Evolutionary conservation across 2,329 filamentous ascomycete genomes (phyloP).

Genomic region (Fusarium liriodendri): DNA sequence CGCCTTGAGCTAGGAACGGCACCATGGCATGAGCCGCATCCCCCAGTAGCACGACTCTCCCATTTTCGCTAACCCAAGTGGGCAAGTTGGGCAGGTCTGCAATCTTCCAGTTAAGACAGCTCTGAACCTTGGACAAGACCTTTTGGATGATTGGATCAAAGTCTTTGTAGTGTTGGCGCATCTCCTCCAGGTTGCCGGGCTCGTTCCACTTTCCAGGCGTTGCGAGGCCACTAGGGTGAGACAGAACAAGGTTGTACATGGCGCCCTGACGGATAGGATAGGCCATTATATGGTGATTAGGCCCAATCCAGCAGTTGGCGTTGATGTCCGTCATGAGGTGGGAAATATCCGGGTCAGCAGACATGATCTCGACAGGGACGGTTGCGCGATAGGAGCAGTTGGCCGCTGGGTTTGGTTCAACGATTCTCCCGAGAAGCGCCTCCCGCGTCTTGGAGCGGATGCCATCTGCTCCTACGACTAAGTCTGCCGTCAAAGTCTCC

Average conservation of each 20-base stretch:
- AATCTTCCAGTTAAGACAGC: neutral
- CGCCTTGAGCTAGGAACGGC: neutral
- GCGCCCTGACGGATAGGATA: neutral
- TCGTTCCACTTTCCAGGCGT: neutral
- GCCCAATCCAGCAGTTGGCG: neutral
- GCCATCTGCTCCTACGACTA: neutral
- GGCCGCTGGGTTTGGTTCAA: neutral
- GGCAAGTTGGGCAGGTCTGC: neutral
- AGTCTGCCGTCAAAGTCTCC: neutral
- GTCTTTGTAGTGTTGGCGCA: neutral
- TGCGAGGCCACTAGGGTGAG: neutral
- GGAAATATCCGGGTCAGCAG: neutral
- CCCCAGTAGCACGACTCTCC: neutral
- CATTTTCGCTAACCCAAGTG: neutral
- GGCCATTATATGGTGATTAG: neutral
- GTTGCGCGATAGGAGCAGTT: conserved; percentile 9
- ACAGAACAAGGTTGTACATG: neutral
- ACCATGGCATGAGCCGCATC: neutral
- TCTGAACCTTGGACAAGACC: neutral
- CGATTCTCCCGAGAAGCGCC: neutral
- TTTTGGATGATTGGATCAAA: neutral
- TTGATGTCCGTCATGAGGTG: neutral
- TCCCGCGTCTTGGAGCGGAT: neutral
- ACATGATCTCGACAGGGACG: neutral
- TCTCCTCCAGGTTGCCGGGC: neutral